Evolutionary conservation across 2,329 filamentous ascomycete genomes (phyloP), one percentile per base, ranked within the genome.

Genomic region (Sporothrix dimorphospora): DNA sequence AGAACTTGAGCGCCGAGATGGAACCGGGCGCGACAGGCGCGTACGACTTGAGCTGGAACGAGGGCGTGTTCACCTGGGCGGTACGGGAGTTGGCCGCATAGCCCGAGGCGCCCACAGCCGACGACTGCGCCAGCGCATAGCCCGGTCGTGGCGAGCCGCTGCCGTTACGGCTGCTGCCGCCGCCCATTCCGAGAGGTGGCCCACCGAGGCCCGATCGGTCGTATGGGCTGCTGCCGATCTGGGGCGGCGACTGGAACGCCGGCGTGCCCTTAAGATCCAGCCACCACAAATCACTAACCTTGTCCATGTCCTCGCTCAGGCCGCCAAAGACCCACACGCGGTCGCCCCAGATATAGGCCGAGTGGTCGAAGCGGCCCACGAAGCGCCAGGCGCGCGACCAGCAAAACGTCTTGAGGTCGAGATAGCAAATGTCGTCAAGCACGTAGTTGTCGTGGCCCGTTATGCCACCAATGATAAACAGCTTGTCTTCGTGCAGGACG

Each of bases 311-410:
- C 77, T 96, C 93, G 74, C 94, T 96, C 67, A 99, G 86, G 1
- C 96, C 96, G 51, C 96, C 96, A 81, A 97, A 98, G 7, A 98
- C 94, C 95, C 95, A 99, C 45, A 99, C 91, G 57, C 94, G 90
- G 74, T 96, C 94, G 71, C 92, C 51, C 91, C 94, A 98, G 73
- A 99, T 91, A 86, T 95, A 98, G 69, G 93, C 94, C 19, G 94
- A 94, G 79, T 99, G 96, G 77, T 99, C 96, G 79, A 97, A 99
- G 51, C 96, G 90, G 66, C 93, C 91, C 34, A 98, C 94, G 79
- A 99, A 99, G 74, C 91, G 92, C 96, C 96, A 99, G 53, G 94
- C 91, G 72, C 94, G 90, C 71, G 95, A 98, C 96, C 96, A 99
- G 0, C 94, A 97, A 86, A 94, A 98, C 1, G 96, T 98, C 84